These are phyloP conservation scores for Erigeron canadensis DNA, from an alignment of 129 eudicot genomes.

Conservation along the genomic window DNA sequence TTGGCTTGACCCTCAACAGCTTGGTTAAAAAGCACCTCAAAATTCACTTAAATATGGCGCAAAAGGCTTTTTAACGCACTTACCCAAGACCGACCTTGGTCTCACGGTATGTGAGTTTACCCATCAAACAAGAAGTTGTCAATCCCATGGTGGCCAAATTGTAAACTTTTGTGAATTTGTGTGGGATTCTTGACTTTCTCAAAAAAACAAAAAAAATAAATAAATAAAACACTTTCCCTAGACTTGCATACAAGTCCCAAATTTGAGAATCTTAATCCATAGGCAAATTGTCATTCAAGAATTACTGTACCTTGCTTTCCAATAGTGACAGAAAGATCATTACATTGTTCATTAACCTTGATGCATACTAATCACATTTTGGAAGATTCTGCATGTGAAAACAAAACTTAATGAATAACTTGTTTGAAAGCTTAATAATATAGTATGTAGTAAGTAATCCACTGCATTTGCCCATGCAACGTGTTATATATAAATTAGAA, in stretches of 20 bases:
- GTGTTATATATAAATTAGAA: conserved; percentile 23
- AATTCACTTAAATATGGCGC: no score
- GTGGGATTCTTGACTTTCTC: background rate
- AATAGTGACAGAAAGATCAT: background rate
- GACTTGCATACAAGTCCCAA: conserved; percentile 22
- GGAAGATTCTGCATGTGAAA: conserved; percentile 8
- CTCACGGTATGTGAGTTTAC: no score
- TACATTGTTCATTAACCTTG: background rate
- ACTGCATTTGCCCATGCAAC: conserved; percentile 31
- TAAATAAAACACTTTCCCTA: conserved; percentile 11
- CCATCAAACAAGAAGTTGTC: no score
- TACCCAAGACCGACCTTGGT: no score
- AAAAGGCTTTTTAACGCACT: no score
- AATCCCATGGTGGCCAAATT: no score
- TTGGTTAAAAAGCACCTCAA: no score
- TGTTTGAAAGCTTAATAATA: conserved; percentile 9
- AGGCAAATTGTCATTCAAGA: no score
- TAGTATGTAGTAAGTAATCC: conserved; percentile 29
- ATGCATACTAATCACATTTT: background rate
- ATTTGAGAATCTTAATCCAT: background rate
- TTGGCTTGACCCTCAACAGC: no score
- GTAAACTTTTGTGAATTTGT: background rate
- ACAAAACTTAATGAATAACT: background rate
- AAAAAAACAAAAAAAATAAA: no score
- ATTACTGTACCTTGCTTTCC: no score